These are phyloP conservation scores for Terana coerulea DNA, from an alignment of 768 basidiomycete species.

Conservation along the genomic window DNA sequence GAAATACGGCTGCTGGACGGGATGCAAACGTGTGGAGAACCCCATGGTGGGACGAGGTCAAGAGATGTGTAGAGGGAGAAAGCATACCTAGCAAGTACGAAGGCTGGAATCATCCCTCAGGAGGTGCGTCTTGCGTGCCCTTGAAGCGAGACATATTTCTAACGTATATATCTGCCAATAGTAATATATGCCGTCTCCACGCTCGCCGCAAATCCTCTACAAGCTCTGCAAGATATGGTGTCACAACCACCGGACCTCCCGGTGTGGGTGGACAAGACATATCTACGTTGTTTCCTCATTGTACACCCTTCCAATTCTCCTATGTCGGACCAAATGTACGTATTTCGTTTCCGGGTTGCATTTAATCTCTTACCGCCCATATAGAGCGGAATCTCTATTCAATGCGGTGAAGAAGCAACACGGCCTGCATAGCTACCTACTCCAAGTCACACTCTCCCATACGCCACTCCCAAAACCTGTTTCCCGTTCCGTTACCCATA, in stretches of 20 bases:
- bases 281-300: slow-evolving; percentile 72
- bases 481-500: slow-evolving; percentile 57
- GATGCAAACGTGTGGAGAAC: slow-evolving; percentile 38
- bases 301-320: slow-evolving; percentile 68
- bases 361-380: slow-evolving; percentile 2
- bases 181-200: slow-evolving; percentile 84
- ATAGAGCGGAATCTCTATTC: slow-evolving; percentile 71
- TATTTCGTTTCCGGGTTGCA: slow-evolving; percentile 18
- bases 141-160: neutral
- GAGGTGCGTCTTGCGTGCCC: slow-evolving; percentile 45
- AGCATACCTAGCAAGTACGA: slow-evolving; percentile 66
- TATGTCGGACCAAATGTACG: slow-evolving; percentile 78
- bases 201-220: slow-evolving; percentile 74
- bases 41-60: slow-evolving; percentile 89
- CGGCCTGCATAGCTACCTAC: slow-evolving; percentile 72
- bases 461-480: slow-evolving; percentile 59
- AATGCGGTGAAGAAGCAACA: slow-evolving; percentile 88
- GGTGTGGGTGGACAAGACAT: slow-evolving; percentile 73
- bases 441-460: slow-evolving; percentile 57
- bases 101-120: slow-evolving; percentile 85
- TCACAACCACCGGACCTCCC: slow-evolving; percentile 65
- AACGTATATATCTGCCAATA: slow-evolving; percentile 25
- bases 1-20: slow-evolving; percentile 33
- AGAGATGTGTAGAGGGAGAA: slow-evolving; percentile 74
- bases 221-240: slow-evolving; percentile 74